Evolutionary conservation across 2,329 filamentous ascomycete genomes (phyloP).

Genomic region (Nemania sp.): DNA sequence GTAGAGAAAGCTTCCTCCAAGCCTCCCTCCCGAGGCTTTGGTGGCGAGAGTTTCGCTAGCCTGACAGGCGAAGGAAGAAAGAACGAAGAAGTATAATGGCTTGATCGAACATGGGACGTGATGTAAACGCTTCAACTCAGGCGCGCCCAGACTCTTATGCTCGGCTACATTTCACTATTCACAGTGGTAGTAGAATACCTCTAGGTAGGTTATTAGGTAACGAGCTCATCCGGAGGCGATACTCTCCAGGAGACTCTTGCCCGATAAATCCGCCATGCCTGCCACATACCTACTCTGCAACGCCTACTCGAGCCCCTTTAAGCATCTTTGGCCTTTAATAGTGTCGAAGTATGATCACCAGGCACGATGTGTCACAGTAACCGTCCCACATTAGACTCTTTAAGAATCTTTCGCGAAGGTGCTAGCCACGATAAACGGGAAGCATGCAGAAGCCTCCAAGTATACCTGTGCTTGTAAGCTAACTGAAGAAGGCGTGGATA

Average conservation of each 20-base stretch:
- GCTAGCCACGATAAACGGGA: slow-evolving; percentile 69
- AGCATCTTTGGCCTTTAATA: not conserved
- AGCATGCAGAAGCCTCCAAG: slow-evolving; percentile 66
- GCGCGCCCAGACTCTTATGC: not conserved
- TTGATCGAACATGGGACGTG: too few relatives aligned
- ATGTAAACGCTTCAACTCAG: not conserved
- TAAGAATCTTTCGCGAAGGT: slow-evolving; percentile 63
- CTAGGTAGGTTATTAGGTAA: not conserved
- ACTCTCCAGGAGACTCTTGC: not conserved
- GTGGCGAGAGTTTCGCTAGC: too few relatives aligned
- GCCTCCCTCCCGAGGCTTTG: too few relatives aligned
- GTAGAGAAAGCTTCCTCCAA: too few relatives aligned
- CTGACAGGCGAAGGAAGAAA: too few relatives aligned
- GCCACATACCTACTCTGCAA: not conserved
- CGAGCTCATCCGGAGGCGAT: not conserved
- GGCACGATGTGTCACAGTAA: too few relatives aligned
- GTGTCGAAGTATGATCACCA: not conserved
- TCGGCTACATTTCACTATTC: not conserved
- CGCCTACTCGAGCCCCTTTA: not conserved
- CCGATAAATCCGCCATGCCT: too few relatives aligned
- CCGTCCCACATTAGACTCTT: not conserved
- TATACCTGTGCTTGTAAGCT: slow-evolving; percentile 55
- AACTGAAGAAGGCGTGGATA: slow-evolving; percentile 10
- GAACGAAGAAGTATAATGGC: too few relatives aligned
- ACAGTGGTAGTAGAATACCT: not conserved